phyloP scores from a whole-genome alignment of 2,329 filamentous ascomycete genomes.

The Colletotrichum sp. region DNA sequence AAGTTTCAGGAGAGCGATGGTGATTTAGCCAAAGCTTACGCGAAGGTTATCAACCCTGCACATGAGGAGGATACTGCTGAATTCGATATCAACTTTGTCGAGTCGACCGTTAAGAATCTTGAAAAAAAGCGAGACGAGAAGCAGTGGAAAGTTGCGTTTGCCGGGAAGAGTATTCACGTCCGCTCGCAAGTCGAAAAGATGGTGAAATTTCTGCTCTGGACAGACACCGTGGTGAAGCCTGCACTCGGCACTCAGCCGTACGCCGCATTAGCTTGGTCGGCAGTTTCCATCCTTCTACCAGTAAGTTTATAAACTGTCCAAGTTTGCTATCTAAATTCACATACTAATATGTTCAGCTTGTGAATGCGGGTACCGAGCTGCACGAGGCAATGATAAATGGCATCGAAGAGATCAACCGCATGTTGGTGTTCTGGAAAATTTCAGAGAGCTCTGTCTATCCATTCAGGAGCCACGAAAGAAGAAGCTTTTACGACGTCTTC shows the following conservation, averaged over 20 bases:
- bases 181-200: not conserved
- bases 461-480: not conserved
- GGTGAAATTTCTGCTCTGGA: not conserved
- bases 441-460: not conserved
- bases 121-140: not conserved
- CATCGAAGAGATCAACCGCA: not conserved
- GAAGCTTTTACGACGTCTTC: not conserved
- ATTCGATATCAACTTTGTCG: not conserved
- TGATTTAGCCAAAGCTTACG: not conserved
- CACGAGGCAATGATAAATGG: not conserved
- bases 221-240: not conserved
- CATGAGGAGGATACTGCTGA: fast-evolving
- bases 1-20: not conserved
- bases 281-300: not conserved
- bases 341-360: not conserved
- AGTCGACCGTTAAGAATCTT: not conserved
- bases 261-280: not conserved
- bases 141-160: not conserved
- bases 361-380: not conserved
- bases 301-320: not conserved
- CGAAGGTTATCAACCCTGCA: not conserved
- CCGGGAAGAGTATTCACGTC: not conserved
- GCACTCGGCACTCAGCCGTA: not conserved
- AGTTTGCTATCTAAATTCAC: too few species aligned
- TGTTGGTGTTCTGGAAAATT: not conserved